Evolutionary conservation across 495 filamentous ascomycete species (phyloP).

Genomic region (Acidiella bohemica): DNA sequence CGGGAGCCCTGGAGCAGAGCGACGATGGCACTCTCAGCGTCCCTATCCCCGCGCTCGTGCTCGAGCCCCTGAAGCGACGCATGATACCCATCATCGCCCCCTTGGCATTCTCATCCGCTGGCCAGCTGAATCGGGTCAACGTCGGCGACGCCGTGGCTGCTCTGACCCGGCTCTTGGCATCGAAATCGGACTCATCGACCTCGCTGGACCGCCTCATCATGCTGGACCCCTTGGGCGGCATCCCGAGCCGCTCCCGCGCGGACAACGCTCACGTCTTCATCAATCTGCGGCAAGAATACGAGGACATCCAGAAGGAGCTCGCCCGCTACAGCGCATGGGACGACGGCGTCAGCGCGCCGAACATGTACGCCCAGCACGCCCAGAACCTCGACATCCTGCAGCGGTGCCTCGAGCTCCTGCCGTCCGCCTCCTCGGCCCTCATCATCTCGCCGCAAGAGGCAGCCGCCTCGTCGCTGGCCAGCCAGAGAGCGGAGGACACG

Average conservation of each 20-base stretch:
- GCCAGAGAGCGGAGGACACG: conserved; percentile 29
- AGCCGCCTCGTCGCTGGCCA: conserved; percentile 46
- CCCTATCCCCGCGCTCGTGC: conserved; percentile 47
- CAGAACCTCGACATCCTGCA: conserved; percentile 60
- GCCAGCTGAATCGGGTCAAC: conserved; percentile 40
- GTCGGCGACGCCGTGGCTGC: conserved; percentile 45
- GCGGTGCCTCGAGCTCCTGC: conserved; percentile 59
- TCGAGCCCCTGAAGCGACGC: conserved; percentile 56
- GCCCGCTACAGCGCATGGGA: conserved; percentile 7
- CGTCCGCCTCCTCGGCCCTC: conserved; percentile 69
- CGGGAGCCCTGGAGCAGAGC: conserved; percentile 45
- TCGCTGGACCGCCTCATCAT: conserved; percentile 77
- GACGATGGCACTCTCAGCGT: conserved; percentile 18
- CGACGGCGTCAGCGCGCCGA: background rate
- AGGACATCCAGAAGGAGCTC: conserved; percentile 50
- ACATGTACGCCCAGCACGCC: conserved; percentile 24
- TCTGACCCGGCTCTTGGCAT: conserved; percentile 1
- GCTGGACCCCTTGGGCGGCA: conserved; percentile 77
- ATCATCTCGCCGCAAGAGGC: conserved; percentile 78
- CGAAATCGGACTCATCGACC: background rate
- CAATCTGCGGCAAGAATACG: conserved; percentile 86
- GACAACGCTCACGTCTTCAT: conserved; percentile 76
- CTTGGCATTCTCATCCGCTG: conserved; percentile 50
- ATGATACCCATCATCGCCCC: conserved; percentile 66
- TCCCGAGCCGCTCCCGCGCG: conserved; percentile 53